Evolutionary conservation across 805 yeast genomes (phyloP).

Genomic region (Pichia californica): DNA sequence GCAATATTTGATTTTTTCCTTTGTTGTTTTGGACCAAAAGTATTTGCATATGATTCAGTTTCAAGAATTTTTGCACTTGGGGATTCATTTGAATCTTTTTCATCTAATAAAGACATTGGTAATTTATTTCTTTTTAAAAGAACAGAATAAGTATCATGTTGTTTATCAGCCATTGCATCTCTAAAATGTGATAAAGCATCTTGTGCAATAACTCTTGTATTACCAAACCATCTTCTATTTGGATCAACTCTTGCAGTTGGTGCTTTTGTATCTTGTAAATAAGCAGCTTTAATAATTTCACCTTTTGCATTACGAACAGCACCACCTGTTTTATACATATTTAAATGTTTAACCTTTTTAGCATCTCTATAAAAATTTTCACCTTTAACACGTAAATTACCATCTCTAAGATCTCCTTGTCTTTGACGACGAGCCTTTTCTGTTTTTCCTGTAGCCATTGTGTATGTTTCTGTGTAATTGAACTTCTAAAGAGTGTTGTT

Average conservation of each 20-base stretch:
- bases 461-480: too few relatives aligned
- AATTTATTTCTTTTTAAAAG: constrained; percentile 81
- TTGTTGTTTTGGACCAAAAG: constrained; percentile 95
- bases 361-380: constrained; percentile 96
- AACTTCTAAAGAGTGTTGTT: too few relatives aligned
- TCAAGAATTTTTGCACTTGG: constrained; percentile 80
- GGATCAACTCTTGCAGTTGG: constrained; percentile 95
- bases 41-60: constrained; percentile 71
- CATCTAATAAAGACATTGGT: constrained; percentile 93
- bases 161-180: constrained; percentile 84
- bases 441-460: constrained; percentile 90
- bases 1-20: constrained; percentile 79
- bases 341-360: constrained; percentile 79
- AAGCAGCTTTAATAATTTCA: constrained; percentile 81
- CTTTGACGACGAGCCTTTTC: constrained; percentile 83
- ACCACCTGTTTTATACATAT: constrained; percentile 89
- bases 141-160: constrained; percentile 78
- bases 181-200: constrained; percentile 93
- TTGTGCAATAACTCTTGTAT: constrained; percentile 94
- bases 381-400: constrained; percentile 90
- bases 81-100: constrained; percentile 67
- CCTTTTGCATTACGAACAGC: constrained; percentile 85
- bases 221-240: constrained; percentile 95
- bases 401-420: constrained; percentile 76
- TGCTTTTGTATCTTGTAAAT: constrained; percentile 75